These are phyloP conservation scores for Beauveria sp. DNA, from an alignment of 2,329 filamentous ascomycete species.

Conservation along the genomic window DNA sequence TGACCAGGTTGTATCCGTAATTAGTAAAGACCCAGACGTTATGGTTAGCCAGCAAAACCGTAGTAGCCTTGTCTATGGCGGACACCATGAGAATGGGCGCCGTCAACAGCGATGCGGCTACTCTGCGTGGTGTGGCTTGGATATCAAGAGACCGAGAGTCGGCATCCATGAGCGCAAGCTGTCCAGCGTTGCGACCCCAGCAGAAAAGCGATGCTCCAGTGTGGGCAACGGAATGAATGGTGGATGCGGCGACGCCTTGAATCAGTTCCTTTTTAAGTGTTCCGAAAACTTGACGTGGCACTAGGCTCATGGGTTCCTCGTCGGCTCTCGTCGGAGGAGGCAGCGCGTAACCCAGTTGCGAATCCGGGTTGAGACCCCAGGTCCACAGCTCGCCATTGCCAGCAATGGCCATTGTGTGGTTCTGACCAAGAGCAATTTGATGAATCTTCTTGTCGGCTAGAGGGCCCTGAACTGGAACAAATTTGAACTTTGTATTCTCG, in stretches of 20 bases:
- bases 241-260: constrained; percentile 76
- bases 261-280: constrained; percentile 80
- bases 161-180: constrained; percentile 88
- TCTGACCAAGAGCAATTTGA: constrained; percentile 79
- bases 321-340: constrained; percentile 61
- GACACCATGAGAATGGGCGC: constrained; percentile 70
- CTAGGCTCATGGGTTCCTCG: constrained; percentile 73
- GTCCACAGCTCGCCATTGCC: constrained; percentile 87
- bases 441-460: constrained; percentile 66
- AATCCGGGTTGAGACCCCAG: constrained; percentile 83
- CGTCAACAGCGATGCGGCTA: constrained; percentile 68
- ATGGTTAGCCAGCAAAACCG: constrained; percentile 75
- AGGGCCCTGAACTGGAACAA: constrained; percentile 72
- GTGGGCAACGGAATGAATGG: constrained; percentile 85
- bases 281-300: constrained; percentile 85
- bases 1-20: constrained; percentile 88
- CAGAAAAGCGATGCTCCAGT: constrained; percentile 77
- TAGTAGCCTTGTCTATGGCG: constrained; percentile 85
- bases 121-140: constrained; percentile 76
- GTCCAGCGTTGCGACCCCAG: constrained; percentile 92
- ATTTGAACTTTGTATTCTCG: constrained; percentile 82
- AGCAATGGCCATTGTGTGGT: constrained; percentile 81
- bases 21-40: constrained; percentile 93
- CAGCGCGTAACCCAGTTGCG: constrained; percentile 78
- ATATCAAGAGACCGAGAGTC: constrained; percentile 84